These are phyloP conservation scores for Kalmusia sp. DNA, from an alignment of 2,329 filamentous ascomycete genomes.

Conservation along the genomic window DNA sequence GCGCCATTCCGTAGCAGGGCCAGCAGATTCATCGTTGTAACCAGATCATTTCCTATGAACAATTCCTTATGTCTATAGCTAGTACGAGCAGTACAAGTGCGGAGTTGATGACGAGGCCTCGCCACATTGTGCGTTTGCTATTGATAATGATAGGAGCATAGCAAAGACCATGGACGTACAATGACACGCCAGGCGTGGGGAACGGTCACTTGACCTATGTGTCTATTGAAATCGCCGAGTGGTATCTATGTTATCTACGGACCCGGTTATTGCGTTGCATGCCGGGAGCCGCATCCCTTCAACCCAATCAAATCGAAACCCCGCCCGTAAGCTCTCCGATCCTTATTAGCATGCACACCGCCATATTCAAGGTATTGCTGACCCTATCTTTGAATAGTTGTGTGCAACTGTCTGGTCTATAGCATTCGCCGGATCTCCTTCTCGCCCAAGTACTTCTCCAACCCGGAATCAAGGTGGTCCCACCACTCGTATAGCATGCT, in stretches of 20 bases:
- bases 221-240: slow-evolving; percentile 26
- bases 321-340: not conserved
- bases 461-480: slow-evolving; percentile 78
- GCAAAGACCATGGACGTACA: slow-evolving; percentile 22
- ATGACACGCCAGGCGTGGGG: slow-evolving; percentile 34
- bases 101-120: slow-evolving; percentile 17
- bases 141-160: slow-evolving; percentile 30
- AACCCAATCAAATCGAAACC: slow-evolving; percentile 15
- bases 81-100: not conserved
- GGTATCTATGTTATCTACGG: slow-evolving; percentile 42
- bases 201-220: slow-evolving; percentile 29
- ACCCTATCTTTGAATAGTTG: not conserved
- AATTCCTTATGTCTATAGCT: not conserved
- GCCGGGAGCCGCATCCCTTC: slow-evolving; percentile 23
- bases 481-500: slow-evolving; percentile 99
- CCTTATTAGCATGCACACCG: not conserved
- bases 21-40: too few relatives aligned
- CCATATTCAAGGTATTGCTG: not conserved
- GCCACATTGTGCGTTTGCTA: slow-evolving; percentile 22
- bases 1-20: not conserved
- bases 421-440: slow-evolving; percentile 86
- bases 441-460: slow-evolving; percentile 88
- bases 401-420: not conserved
- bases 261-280: slow-evolving; percentile 28
- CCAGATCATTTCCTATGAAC: too few relatives aligned